Conservation (phyloP, 140 eudicot genomes). For the Flaveria floridana region DNA sequence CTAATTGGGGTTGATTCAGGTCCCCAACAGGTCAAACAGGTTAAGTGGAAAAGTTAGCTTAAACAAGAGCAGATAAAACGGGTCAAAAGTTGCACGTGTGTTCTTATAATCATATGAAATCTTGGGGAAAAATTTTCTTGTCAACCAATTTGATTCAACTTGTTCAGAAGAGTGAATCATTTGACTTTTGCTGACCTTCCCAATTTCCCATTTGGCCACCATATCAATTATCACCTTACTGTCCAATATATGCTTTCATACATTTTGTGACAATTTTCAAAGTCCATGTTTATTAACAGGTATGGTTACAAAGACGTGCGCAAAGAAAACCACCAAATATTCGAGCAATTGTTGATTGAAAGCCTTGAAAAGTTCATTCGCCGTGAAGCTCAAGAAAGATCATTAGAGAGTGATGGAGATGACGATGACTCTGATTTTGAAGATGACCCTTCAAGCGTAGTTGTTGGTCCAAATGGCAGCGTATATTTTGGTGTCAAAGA, state of each 20-base stretch:
- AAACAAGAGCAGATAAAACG: background rate
- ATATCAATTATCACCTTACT: background rate
- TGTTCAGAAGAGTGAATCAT: background rate
- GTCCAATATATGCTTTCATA: background rate
- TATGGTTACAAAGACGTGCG: constrained; percentile 94
- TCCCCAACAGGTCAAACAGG: background rate
- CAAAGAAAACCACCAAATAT: constrained; percentile 84
- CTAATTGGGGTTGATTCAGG: background rate
- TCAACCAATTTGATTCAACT: background rate
- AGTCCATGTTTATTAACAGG: constrained; percentile 42
- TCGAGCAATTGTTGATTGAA: constrained; percentile 83
- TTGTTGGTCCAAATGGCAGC: constrained; percentile 69
- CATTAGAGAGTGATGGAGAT: constrained; percentile 81
- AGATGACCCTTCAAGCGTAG: constrained; percentile 54
- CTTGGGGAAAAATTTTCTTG: background rate
- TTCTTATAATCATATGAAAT: constrained; percentile 4
- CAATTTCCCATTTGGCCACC: background rate
- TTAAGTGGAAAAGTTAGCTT: background rate
- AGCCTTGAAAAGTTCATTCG: constrained; percentile 94
- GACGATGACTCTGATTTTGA: constrained; percentile 59
- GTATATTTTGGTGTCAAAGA: constrained; percentile 72
- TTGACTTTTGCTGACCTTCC: background rate
- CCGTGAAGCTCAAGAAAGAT: constrained; percentile 90
- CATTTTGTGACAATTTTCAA: background rate
- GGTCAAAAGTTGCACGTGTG: background rate